phyloP scores from a whole-genome alignment of 2,329 filamentous ascomycete genomes.

The Orbilia oligospora region DNA sequence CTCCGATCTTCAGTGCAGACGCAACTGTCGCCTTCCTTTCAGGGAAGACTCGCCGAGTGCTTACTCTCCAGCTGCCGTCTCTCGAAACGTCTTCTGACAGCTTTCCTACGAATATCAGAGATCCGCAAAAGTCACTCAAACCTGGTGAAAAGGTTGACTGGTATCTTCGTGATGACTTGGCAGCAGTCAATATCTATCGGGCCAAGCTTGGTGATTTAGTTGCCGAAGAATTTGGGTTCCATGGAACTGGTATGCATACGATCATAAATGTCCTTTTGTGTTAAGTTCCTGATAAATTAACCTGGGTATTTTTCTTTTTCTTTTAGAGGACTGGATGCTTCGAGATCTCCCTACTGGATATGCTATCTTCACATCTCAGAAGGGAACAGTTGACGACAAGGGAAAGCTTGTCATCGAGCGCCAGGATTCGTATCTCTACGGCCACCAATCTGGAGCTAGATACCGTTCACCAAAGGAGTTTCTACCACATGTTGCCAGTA shows the following conservation, averaged over 20 bases:
- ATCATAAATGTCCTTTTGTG: background rate
- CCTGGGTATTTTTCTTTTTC: too few relatives aligned
- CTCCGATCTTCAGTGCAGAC: constrained; percentile 31
- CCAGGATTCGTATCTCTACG: constrained; percentile 44
- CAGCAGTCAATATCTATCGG: constrained; percentile 14
- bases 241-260: background rate
- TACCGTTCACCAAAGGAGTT: constrained; percentile 44
- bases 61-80: constrained; percentile 1
- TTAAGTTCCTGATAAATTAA: background rate
- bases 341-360: constrained; percentile 31
- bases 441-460: constrained; percentile 27
- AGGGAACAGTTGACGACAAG: constrained; percentile 8
- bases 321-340: constrained; percentile 35
- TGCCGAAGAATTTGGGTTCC: constrained; percentile 11
- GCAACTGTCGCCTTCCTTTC: constrained; percentile 13
- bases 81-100: constrained; percentile 19
- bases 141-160: constrained; percentile 43
- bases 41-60: constrained; percentile 6
- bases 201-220: constrained; percentile 38
- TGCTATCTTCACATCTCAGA: constrained; percentile 32
- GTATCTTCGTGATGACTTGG: constrained; percentile 26
- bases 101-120: constrained; percentile 35
- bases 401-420: constrained; percentile 40
- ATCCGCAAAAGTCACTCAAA: constrained; percentile 8
- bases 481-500: constrained; percentile 23